Evolutionary conservation across 2,329 filamentous ascomycete genomes (phyloP).

Genomic region (Fusarium nurragi): DNA sequence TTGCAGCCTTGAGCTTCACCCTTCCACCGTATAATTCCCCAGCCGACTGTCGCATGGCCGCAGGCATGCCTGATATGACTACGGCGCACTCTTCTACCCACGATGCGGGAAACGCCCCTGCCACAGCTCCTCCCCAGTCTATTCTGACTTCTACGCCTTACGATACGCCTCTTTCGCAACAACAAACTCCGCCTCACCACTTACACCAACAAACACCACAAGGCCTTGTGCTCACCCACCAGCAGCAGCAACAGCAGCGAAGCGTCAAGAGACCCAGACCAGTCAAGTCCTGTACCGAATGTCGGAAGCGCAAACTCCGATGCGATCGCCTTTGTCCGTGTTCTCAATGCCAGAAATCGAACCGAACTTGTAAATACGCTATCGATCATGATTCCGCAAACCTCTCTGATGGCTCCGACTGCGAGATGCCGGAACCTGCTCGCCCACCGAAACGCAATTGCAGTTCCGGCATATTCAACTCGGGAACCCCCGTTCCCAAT

Average conservation of each 20-base stretch:
- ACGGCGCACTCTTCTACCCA: slow-evolving; percentile 39
- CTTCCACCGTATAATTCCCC: slow-evolving; percentile 3
- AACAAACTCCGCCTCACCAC: slow-evolving; percentile 43
- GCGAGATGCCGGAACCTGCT: slow-evolving; percentile 46
- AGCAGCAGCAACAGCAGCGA: slow-evolving; percentile 49
- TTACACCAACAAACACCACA: slow-evolving; percentile 44
- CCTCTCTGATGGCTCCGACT: slow-evolving; percentile 61
- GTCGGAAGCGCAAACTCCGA: slow-evolving; percentile 65
- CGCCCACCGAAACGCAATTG: slow-evolving; percentile 55
- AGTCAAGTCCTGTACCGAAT: slow-evolving; percentile 66
- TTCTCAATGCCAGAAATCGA: slow-evolving; percentile 67
- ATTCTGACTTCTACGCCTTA: slow-evolving; percentile 38
- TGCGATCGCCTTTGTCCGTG: slow-evolving; percentile 67
- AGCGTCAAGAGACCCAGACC: slow-evolving; percentile 64
- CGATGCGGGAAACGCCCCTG: slow-evolving; percentile 32
- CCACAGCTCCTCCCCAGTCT: slow-evolving; percentile 26
- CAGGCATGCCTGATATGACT: slow-evolving; percentile 35
- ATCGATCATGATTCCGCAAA: slow-evolving; percentile 59
- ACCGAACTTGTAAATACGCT: slow-evolving; percentile 62
- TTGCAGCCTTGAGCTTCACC: slow-evolving; percentile 3
- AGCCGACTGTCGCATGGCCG: slow-evolving; percentile 9
- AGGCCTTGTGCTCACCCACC: slow-evolving; percentile 34
- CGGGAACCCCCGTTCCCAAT: slow-evolving; percentile 32
- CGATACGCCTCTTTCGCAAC: slow-evolving; percentile 41
- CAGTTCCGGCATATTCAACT: slow-evolving; percentile 40